phyloP scores from a whole-genome alignment of 352 stramenopile genomes.

The Pythium brachiatum region DNA sequence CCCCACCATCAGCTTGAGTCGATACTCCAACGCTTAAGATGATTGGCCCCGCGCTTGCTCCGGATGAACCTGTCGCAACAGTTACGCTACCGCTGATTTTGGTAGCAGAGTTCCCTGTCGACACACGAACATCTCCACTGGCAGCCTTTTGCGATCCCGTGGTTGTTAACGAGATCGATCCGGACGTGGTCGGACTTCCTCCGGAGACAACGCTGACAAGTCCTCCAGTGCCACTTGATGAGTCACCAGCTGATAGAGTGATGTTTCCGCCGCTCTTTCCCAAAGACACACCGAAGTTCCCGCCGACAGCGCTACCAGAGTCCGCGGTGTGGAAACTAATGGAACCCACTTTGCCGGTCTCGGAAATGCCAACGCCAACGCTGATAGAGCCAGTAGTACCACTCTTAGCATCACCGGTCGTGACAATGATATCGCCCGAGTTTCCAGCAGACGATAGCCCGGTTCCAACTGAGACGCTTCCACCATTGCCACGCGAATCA shows the following conservation, averaged over 20 bases:
- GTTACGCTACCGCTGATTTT: conserved; percentile 4
- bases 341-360: conserved; percentile 14
- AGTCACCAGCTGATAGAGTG: conserved; percentile 17
- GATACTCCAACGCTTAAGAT: conserved; percentile 10
- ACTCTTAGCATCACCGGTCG: conserved; percentile 10
- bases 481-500: conserved; percentile 14
- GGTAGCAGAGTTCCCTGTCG: conserved; percentile 4
- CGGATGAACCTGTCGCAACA: conserved; percentile 8
- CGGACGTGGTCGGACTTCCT: background rate
- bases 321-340: conserved; percentile 19
- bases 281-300: conserved; percentile 18
- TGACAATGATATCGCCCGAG: conserved; percentile 13
- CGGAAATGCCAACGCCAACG: conserved; percentile 15
- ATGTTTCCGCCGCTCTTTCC: conserved; percentile 26
- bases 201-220: conserved; percentile 14
- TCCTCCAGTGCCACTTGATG: conserved; percentile 4
- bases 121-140: conserved; percentile 4
- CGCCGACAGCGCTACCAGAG: conserved; percentile 9
- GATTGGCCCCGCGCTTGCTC: conserved; percentile 11
- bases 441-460: conserved; percentile 4
- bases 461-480: conserved; percentile 28
- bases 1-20: background rate
- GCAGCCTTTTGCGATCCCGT: background rate
- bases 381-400: conserved; percentile 13
- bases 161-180: conserved; percentile 8